Conservation (phyloP, 1,284 basidiomycete species). For the Melampsora americana region DNA sequence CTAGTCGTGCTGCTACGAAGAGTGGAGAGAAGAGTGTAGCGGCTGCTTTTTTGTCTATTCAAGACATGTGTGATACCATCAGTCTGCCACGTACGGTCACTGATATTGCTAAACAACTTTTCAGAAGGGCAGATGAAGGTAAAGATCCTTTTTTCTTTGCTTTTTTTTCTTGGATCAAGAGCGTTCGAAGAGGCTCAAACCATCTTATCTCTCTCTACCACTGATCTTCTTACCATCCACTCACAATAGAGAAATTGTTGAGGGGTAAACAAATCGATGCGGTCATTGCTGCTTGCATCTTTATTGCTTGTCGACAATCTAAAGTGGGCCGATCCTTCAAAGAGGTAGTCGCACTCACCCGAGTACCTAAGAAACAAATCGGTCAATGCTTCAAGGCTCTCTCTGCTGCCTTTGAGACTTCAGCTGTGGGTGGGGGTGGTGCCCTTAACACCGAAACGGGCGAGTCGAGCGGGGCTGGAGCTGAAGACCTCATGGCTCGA, state of each 20-base stretch:
- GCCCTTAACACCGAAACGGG: constrained; percentile 45
- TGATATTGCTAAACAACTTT: constrained; percentile 92
- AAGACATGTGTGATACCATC: constrained; percentile 89
- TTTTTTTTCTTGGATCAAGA: constrained; percentile 4
- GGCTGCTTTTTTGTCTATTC: constrained; percentile 81
- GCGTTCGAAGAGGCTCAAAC: constrained; percentile 2
- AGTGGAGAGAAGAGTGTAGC: constrained; percentile 51
- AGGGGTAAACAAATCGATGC: constrained; percentile 88
- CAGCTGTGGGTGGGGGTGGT: constrained; percentile 47
- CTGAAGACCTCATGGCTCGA: constrained; percentile 83
- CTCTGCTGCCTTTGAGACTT: constrained; percentile 77
- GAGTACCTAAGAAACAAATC: constrained; percentile 90
- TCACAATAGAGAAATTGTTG: constrained; percentile 69
- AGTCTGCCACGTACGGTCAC: constrained; percentile 89
- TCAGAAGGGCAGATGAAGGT: constrained; percentile 85
- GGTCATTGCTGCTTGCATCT: constrained; percentile 94
- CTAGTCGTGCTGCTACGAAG: constrained; percentile 64
- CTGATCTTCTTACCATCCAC: neutral
- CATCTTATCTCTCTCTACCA: constrained; percentile 12
- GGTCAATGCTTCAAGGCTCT: constrained; percentile 92
- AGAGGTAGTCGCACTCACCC: constrained; percentile 88
- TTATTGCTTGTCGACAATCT: constrained; percentile 91
- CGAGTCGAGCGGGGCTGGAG: constrained; percentile 49
- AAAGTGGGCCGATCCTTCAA: constrained; percentile 90
- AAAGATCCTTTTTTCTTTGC: neutral